Conservation (phyloP, 192 early-diverging fungal genomes). For the Mycoemilia scoparia region DNA sequence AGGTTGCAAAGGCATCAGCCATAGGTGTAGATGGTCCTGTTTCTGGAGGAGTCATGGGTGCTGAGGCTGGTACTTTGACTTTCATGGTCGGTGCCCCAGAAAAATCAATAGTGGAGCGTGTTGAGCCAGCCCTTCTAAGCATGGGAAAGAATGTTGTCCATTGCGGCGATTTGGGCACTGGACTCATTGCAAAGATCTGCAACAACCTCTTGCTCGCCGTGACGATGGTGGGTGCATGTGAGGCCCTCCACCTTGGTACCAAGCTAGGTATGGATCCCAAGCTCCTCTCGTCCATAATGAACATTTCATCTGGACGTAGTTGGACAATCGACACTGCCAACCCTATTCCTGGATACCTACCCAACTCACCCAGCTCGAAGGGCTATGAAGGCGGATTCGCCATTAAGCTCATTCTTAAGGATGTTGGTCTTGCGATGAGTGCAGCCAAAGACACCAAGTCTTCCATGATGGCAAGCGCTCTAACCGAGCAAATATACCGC, state of each 20-base stretch:
- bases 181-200: slow-evolving; percentile 89
- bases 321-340: slow-evolving; percentile 90
- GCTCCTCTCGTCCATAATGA: slow-evolving; percentile 68
- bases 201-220: slow-evolving; percentile 95
- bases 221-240: slow-evolving; percentile 79
- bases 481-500: slow-evolving; percentile 71
- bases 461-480: slow-evolving; percentile 50
- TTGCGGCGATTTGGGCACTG: slow-evolving; percentile 67
- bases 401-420: slow-evolving; percentile 78
- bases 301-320: slow-evolving; percentile 75
- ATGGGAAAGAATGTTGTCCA: slow-evolving; percentile 87
- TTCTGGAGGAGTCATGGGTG: slow-evolving; percentile 81
- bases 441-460: slow-evolving; percentile 71
- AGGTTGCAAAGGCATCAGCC: slow-evolving; percentile 38
- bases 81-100: slow-evolving; percentile 84
- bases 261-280: slow-evolving; percentile 74
- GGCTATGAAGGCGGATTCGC: slow-evolving; percentile 85
- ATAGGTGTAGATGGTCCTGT: slow-evolving; percentile 81
- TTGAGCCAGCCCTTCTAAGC: slow-evolving; percentile 34
- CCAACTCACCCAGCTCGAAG: slow-evolving; percentile 54
- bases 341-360: slow-evolving; percentile 66
- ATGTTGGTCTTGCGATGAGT: slow-evolving; percentile 71
- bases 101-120: slow-evolving; percentile 36
- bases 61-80: slow-evolving; percentile 73
- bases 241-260: slow-evolving; percentile 83